Base-by-base conservation (phyloP, 495 filamentous ascomycete species). In the Xylaria longipes region DNA sequence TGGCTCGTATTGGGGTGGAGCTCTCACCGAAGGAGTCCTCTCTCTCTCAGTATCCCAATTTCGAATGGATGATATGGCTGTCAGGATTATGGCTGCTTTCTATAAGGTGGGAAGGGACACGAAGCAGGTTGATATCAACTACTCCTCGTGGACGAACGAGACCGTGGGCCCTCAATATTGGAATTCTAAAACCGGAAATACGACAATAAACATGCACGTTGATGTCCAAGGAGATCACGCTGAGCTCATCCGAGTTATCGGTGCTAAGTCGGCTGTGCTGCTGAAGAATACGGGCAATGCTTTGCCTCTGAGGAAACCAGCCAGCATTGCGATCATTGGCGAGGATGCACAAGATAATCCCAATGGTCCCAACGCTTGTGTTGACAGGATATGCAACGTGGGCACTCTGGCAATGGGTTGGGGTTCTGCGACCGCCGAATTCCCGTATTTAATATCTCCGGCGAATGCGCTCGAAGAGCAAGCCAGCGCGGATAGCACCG, bases 21-120 rank as follows among this genome's bases (percentile, higher is more conserved):
- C 90, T 33, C 83, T 98, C 73, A 95, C 92, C 0, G 90, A 89
- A 60, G 89, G 92, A 0, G 90, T 92, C 0, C 82, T 97, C 48
- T 95, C 94, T 74, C 87, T 87, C 3, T 90, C 90, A 2, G 81
- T 98, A 0, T 92, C 95, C 0, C 86, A 93, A 71, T 89, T 91
- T 67, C 84, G 95, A n/a, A 76, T 98, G 22, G 91, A 97, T 77
- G 95, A 98, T 75, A 97, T 98, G 95, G 93, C 89, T 2, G 90
- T 92, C 2, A 88, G 95, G 14, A 91, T 97, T 72, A 93, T 97
- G 65, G 94, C 95, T 0, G 85, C 93, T 0, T 97, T 92, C 89
- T 97, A 93, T 77, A 92, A 94, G 74, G 80, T 96, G 35, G 93
- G 95, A 73, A 86, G 86, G 6, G 82, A 93, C 22, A 78, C 76